Evolutionary conservation across 805 yeast genomes (phyloP), one percentile per base, ranked within the genome.

Genomic region (Pichia sporocuriosa): DNA sequence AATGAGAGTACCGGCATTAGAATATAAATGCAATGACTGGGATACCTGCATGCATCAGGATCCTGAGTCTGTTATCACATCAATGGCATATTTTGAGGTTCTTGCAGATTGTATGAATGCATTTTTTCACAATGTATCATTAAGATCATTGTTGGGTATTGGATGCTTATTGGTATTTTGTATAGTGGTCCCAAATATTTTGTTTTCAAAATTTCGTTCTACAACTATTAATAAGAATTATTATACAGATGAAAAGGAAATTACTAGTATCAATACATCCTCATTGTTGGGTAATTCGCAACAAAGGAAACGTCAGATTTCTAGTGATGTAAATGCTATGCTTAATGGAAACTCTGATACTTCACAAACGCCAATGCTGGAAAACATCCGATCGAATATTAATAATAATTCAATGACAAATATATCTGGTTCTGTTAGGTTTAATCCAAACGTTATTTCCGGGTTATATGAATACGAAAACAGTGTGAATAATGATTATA

Each of bases 31-130:
- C 60, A 66, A 71, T 27, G 69, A 68, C 27, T 86, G 95, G 93
- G 81, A 76, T 46, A 72, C 71, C 43, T 93, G 98, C 59, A 85
- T 86, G 88, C 76, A 79, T 51, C 65, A 79, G 37, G 90, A 86
- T 48, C 89, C 95, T 9, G 71, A 73, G 21, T 51, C 63, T 41
- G 58, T 62, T 19, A 47, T 56, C 28, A 54, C 62, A 4, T 55
- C 64, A 2, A 58, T 47, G 24, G 64, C 63, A 1, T 59, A 59
- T 40, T 59, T 59, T 42, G 64, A 59, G 46, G 56, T 59, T 20
- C 37, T 59, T 17, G 63, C 64, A 3, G 64, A 59, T 33, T 59
- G 64, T 39, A 46, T 59, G 51, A 59, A 59, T 40, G 59, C 62
- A 4, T 57, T 59, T 31, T 59, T 59, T 48, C 59, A 59, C 30